Percentiles rank a stretch among this genome's conserved stretches.
phyloP scores from a whole-genome alignment of 2,329 filamentous ascomycete genomes.

The Lecanicillium sp. region DNA sequence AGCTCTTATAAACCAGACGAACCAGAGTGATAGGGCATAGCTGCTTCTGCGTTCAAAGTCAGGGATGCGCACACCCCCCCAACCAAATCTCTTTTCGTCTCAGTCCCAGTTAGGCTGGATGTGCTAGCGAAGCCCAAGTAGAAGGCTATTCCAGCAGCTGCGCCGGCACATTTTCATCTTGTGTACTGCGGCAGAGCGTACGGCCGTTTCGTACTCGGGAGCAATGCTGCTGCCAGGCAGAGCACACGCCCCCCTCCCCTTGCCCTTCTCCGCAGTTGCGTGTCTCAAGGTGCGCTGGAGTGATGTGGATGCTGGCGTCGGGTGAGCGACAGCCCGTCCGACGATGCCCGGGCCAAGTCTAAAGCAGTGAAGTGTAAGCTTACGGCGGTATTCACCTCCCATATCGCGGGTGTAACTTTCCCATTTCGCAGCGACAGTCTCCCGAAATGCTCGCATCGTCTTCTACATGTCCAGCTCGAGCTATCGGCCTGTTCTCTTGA shows the following conservation, averaged over 20 bases:
- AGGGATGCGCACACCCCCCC: neutral
- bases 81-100: neutral
- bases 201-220: neutral
- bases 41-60: neutral
- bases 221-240: neutral
- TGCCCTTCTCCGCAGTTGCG: neutral
- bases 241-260: neutral
- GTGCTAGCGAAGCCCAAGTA: too few relatives aligned
- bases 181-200: neutral
- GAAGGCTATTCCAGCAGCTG: neutral
- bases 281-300: neutral
- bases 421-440: neutral
- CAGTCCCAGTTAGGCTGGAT: too few relatives aligned
- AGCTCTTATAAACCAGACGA: conserved; percentile 8
- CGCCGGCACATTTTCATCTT: neutral
- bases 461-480: too few relatives aligned
- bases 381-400: too few relatives aligned
- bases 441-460: too few relatives aligned
- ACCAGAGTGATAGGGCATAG: neutral
- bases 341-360: conserved; percentile 5
- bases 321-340: conserved; percentile 9
- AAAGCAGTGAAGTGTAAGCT: neutral
- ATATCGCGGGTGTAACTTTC: too few relatives aligned
- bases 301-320: neutral
- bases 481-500: too few relatives aligned